A percentile compares a stretch with the other conserved stretches of the same genome.
phyloP scores from a whole-genome alignment of 352 stramenopile species.

The Pythium oligandrum region DNA sequence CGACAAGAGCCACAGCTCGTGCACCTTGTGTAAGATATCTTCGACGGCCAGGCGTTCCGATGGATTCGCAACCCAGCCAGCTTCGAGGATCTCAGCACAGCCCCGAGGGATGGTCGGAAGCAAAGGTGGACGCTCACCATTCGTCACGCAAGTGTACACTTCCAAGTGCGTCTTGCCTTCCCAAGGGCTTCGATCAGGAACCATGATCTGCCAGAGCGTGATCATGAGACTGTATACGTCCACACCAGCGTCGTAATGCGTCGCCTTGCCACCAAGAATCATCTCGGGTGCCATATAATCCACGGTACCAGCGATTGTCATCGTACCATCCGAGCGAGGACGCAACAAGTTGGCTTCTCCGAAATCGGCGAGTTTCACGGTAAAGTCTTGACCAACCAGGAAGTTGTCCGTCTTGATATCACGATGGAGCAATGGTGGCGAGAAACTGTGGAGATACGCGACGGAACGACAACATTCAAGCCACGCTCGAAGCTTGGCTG shows the following conservation, averaged over 20 bases:
- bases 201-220: slow-evolving; percentile 85
- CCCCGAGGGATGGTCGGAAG: slow-evolving; percentile 62
- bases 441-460: slow-evolving; percentile 83
- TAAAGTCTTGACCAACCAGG: slow-evolving; percentile 67
- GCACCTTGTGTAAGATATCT: slow-evolving; percentile 72
- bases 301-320: slow-evolving; percentile 83
- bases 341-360: slow-evolving; percentile 80
- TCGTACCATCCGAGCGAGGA: slow-evolving; percentile 68
- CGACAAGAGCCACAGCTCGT: slow-evolving; percentile 71
- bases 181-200: slow-evolving; percentile 71
- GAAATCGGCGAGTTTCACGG: slow-evolving; percentile 83
- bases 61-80: slow-evolving; percentile 66
- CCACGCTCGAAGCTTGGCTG: slow-evolving; percentile 78
- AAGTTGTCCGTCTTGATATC: slow-evolving; percentile 89
- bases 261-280: slow-evolving; percentile 79
- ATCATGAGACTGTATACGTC: slow-evolving; percentile 87
- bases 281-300: slow-evolving; percentile 87
- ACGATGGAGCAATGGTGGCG: slow-evolving; percentile 68
- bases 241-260: slow-evolving; percentile 67
- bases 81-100: slow-evolving; percentile 69
- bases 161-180: slow-evolving; percentile 68
- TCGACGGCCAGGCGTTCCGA: slow-evolving; percentile 67
- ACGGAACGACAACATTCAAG: slow-evolving; percentile 78
- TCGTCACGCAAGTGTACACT: slow-evolving; percentile 70
- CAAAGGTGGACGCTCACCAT: slow-evolving; percentile 67